phyloP scores from a whole-genome alignment of 2,329 filamentous ascomycete species.

The Torrubiella hemipterigena region DNA sequence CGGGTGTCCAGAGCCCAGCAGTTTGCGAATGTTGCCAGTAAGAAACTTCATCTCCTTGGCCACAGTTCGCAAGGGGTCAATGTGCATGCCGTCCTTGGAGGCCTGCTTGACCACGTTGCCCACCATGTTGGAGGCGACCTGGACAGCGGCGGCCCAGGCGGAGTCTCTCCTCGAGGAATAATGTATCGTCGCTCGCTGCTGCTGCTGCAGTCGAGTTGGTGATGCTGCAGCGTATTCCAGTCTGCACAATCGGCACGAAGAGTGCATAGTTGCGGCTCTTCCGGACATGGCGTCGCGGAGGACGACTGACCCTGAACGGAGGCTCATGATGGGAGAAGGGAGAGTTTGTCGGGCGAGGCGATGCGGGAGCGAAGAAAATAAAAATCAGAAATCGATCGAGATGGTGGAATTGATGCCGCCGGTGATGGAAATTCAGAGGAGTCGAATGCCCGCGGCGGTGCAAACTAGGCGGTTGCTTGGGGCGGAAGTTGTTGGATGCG shows the following conservation, averaged over 20 bases:
- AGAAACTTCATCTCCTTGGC: conserved; percentile 96
- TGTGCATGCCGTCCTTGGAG: conserved; percentile 53
- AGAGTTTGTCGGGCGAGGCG: too few species aligned
- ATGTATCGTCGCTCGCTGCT: conserved; percentile 25
- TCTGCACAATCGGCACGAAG: too few species aligned
- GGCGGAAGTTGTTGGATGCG: too few species aligned
- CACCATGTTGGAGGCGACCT: conserved; percentile 59
- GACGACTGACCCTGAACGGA: conserved; percentile 39
- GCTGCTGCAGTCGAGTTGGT: conserved; percentile 18
- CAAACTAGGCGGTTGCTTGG: too few species aligned
- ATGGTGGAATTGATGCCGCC: too few species aligned
- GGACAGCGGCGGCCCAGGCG: conserved; percentile 66
- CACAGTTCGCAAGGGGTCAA: conserved; percentile 81
- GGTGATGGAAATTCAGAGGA: too few species aligned
- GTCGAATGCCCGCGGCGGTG: too few species aligned
- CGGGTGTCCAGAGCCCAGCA: conserved; percentile 90
- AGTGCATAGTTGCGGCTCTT: conserved; percentile 17
- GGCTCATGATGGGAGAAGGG: conserved; percentile 30
- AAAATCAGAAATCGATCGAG: too few species aligned
- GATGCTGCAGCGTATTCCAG: too few species aligned
- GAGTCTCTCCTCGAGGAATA: conserved; percentile 37
- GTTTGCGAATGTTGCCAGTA: conserved; percentile 82
- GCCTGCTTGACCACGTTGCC: conserved; percentile 52
- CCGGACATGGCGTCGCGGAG: conserved; percentile 27
- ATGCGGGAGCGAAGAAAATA: too few species aligned